Percentiles rank a stretch among this genome's conserved stretches.
phyloP scores from a whole-genome alignment of 371 early-diverging fungal species.

The Mortierella sp. region DNA sequence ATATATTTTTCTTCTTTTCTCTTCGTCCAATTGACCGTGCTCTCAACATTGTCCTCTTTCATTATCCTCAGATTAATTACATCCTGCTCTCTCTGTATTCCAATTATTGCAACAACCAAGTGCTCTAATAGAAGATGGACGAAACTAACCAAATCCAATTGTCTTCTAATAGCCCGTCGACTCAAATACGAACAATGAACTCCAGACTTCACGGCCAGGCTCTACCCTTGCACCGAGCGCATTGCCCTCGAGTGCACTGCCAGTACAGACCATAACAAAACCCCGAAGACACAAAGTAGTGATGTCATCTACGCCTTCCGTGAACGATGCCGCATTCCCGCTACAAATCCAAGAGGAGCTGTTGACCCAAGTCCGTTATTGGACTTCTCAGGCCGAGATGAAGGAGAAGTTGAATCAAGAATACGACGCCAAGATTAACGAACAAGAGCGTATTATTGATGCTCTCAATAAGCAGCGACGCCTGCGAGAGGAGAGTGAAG shows the following conservation, averaged over 20 bases:
- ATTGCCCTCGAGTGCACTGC: slow-evolving; percentile 36
- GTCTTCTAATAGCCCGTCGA: slow-evolving; percentile 8
- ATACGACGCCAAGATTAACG: slow-evolving; percentile 73
- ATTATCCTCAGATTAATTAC: neutral
- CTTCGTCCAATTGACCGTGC: neutral
- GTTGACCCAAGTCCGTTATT: slow-evolving; percentile 52
- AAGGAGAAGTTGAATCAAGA: slow-evolving; percentile 75
- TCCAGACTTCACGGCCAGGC: slow-evolving; percentile 23
- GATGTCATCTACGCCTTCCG: slow-evolving; percentile 20
- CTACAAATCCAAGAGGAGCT: slow-evolving; percentile 55
- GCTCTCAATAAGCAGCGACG: slow-evolving; percentile 72
- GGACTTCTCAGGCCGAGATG: slow-evolving; percentile 55
- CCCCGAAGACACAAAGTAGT: slow-evolving; percentile 53
- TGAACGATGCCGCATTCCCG: slow-evolving; percentile 43
- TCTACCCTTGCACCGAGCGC: slow-evolving; percentile 36
- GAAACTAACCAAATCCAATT: neutral
- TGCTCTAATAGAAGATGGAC: neutral
- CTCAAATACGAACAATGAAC: slow-evolving; percentile 21
- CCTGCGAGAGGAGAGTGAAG: slow-evolving; percentile 73
- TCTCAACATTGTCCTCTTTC: neutral
- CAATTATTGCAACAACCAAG: neutral
- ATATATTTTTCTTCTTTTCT: slow-evolving; percentile 5
- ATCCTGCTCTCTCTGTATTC: neutral
- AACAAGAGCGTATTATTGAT: slow-evolving; percentile 74
- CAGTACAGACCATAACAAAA: slow-evolving; percentile 39